Conservation (phyloP, 495 filamentous ascomycete genomes). For the Neurospora africana region DNA sequence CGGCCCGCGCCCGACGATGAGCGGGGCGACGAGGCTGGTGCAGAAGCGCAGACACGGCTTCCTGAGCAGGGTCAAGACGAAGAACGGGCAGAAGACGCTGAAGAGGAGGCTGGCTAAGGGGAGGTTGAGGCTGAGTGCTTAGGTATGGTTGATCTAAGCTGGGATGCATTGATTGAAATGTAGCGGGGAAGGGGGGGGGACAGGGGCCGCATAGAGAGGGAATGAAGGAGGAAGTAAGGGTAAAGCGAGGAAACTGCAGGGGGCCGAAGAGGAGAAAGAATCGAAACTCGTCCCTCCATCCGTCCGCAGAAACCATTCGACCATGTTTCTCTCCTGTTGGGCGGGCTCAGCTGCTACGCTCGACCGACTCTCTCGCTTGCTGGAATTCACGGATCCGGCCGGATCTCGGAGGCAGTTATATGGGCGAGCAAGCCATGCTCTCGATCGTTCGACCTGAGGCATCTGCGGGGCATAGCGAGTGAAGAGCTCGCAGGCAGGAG, state of each 20-base stretch:
- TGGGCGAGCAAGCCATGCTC: neutral
- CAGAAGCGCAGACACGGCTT: constrained; percentile 39
- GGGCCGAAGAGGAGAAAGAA: no score
- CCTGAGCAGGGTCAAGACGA: constrained; percentile 27
- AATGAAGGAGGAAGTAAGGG: no score
- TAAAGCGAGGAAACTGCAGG: no score
- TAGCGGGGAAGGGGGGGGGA: neutral
- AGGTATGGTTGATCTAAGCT: neutral
- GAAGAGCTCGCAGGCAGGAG: no score
- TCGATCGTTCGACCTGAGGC: neutral
- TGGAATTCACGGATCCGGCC: neutral
- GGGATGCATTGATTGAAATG: neutral
- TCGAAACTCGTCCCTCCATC: neutral
- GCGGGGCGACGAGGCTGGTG: constrained; percentile 29
- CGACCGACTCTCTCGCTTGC: neutral
- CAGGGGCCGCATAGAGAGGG: no score
- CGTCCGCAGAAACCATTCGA: neutral
- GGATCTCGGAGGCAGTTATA: neutral
- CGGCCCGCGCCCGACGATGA: constrained; percentile 37
- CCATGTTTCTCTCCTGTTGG: neutral
- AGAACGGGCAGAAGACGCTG: constrained; percentile 30
- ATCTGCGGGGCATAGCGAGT: neutral
- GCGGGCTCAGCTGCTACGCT: neutral
- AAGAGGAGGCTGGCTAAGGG: constrained; percentile 30
- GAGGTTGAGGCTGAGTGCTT: constrained; percentile 25